A percentile compares a stretch with the other conserved stretches of the same genome.
Conservation (phyloP, 352 stramenopile species). For the Phytophthora podocarpi region DNA sequence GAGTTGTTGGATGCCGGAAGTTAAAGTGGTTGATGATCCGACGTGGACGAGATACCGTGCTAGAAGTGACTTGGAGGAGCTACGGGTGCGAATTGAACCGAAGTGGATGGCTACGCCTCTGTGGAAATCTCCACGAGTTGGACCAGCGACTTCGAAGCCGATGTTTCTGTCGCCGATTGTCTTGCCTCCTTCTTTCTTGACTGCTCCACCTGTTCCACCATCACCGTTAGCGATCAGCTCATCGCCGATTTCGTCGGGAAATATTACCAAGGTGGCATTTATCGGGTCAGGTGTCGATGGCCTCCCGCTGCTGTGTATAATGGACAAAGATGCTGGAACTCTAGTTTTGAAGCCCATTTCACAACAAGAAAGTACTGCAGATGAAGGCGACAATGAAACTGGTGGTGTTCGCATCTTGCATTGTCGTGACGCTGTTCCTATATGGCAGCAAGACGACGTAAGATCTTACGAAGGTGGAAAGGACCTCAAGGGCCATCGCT, state of each 20-base stretch:
- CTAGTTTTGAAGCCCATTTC: slow-evolving; percentile 44
- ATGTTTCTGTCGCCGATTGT: slow-evolving; percentile 33
- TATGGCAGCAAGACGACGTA: slow-evolving; percentile 11
- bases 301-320: slow-evolving; percentile 45
- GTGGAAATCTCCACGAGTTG: slow-evolving; percentile 41
- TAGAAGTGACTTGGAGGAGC: slow-evolving; percentile 35
- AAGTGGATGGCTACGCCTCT: slow-evolving; percentile 41
- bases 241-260: slow-evolving; percentile 1
- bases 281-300: slow-evolving; percentile 37
- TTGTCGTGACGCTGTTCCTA: slow-evolving; percentile 51
- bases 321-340: slow-evolving; percentile 42
- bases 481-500: not conserved
- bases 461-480: not conserved
- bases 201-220: slow-evolving; percentile 14
- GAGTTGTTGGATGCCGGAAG: slow-evolving; percentile 9
- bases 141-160: slow-evolving; percentile 10
- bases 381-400: slow-evolving; percentile 10
- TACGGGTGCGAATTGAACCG: slow-evolving; percentile 45
- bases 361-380: slow-evolving; percentile 7
- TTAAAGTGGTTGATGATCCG: slow-evolving; percentile 45
- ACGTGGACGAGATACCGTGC: slow-evolving; percentile 46
- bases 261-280: slow-evolving; percentile 35
- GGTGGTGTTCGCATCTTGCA: slow-evolving; percentile 25
- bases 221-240: slow-evolving; percentile 10
- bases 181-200: slow-evolving; percentile 1